These are phyloP conservation scores for Lepidium didymum DNA, from an alignment of 345 rosid species.

Conservation along the genomic window DNA sequence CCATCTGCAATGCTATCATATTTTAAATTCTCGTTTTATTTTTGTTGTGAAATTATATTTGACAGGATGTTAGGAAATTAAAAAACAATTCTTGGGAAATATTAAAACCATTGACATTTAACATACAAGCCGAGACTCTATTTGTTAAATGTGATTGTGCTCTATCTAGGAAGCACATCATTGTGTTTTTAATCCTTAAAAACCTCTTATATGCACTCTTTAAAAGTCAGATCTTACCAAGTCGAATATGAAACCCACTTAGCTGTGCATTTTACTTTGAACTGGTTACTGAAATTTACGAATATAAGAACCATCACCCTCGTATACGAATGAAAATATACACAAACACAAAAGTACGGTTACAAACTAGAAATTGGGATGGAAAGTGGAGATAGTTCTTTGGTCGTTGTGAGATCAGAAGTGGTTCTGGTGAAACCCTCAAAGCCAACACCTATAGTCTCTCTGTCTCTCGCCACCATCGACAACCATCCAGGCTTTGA, in stretches of 20 bases:
- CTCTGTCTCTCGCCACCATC: slow-evolving; percentile 36
- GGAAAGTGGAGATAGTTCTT: not conserved
- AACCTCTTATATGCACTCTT: no score
- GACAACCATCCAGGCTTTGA: slow-evolving; percentile 34
- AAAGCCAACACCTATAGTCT: slow-evolving; percentile 33
- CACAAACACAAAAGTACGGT: not conserved
- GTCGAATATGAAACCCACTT: no score
- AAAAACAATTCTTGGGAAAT: not conserved
- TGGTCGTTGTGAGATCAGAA: slow-evolving; percentile 7
- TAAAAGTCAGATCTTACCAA: no score
- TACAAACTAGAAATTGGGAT: not conserved
- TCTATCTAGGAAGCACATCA: no score
- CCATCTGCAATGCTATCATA: no score
- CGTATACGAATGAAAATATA: not conserved
- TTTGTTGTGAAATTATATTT: not conserved
- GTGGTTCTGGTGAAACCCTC: slow-evolving; percentile 37
- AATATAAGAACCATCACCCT: not conserved
- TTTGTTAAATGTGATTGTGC: no score
- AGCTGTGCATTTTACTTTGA: no score
- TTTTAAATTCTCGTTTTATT: not conserved
- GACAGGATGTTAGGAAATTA: not conserved
- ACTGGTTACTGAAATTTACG: not conserved
- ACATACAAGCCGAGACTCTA: not conserved
- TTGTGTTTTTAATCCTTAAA: no score
- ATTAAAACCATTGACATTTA: not conserved